These are phyloP conservation scores for Solidago caesia DNA, from an alignment of 129 eudicot species.

Conservation along the genomic window DNA sequence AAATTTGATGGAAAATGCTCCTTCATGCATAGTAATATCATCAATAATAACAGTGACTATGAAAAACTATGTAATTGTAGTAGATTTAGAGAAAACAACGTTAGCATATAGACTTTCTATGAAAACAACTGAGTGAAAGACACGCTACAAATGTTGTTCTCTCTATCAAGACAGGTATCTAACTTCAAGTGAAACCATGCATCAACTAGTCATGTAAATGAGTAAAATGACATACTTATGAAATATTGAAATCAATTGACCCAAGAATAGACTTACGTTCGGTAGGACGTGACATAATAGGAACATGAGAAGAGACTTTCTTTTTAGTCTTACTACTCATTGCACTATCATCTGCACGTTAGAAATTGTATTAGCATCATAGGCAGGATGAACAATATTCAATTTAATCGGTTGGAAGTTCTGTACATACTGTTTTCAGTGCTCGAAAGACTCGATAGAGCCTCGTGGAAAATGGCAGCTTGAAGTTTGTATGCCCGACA, in stretches of 20 bases:
- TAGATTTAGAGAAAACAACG: background rate
- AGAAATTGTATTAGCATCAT: conserved; percentile 26
- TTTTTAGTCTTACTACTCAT: conserved; percentile 39
- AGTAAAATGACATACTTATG: background rate
- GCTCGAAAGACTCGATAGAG: conserved; percentile 49
- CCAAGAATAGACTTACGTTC: conserved; percentile 62
- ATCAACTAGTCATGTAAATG: conserved; percentile 7
- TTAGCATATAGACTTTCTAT: background rate
- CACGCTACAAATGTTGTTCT: background rate
- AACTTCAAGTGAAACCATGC: background rate
- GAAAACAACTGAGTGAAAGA: background rate
- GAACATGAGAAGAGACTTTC: conserved; percentile 61
- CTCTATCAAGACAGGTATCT: background rate
- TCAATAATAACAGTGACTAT: background rate
- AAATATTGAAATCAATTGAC: background rate
- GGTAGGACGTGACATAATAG: conserved; percentile 71
- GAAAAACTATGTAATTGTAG: background rate
- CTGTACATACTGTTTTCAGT: conserved; percentile 38
- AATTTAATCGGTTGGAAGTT: background rate
- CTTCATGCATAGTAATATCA: background rate
- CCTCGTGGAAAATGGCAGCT: conserved; percentile 75
- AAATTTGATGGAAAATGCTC: background rate
- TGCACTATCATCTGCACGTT: conserved; percentile 45
- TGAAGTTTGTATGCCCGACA: conserved; percentile 61
- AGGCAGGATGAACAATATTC: background rate